Percentiles rank a stretch among this genome's conserved stretches.
phyloP scores from a whole-genome alignment of 306 rosid genomes.

The Malus sylvestris region DNA sequence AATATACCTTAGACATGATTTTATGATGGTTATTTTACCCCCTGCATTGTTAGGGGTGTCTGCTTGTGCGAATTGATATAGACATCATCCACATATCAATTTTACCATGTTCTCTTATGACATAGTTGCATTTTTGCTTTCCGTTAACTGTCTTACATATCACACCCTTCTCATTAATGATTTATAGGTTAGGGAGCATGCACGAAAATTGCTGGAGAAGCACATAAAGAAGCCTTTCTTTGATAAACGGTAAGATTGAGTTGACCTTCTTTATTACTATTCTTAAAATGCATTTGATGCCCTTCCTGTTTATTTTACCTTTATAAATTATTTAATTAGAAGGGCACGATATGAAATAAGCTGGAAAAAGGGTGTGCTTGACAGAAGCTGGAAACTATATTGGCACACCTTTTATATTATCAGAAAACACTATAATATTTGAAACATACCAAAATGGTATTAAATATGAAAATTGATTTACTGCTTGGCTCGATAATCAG shows the following conservation, averaged over 20 bases:
- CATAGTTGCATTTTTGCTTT: not conserved
- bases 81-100: not conserved
- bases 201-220: constrained; percentile 87
- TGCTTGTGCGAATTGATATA: not conserved
- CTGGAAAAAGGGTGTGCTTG: not conserved
- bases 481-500: too few relatives aligned
- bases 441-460: too few relatives aligned
- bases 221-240: constrained; percentile 78
- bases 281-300: not conserved
- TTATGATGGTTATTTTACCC: not conserved
- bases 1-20: not conserved
- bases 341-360: not conserved
- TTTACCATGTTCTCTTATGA: not conserved
- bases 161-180: constrained; percentile 4
- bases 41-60: not conserved
- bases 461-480: too few relatives aligned
- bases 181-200: constrained; percentile 84
- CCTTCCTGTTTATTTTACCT: not conserved
- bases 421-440: not conserved
- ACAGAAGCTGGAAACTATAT: not conserved
- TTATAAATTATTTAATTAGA: not conserved
- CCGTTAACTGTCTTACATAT: not conserved
- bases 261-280: not conserved
- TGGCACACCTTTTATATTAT: not conserved
- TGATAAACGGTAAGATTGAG: constrained; percentile 48